Percentiles rank a stretch among this genome's conserved stretches.
Conservation (phyloP, 805 yeast genomes). For the Debaryomyces castellii region DNA sequence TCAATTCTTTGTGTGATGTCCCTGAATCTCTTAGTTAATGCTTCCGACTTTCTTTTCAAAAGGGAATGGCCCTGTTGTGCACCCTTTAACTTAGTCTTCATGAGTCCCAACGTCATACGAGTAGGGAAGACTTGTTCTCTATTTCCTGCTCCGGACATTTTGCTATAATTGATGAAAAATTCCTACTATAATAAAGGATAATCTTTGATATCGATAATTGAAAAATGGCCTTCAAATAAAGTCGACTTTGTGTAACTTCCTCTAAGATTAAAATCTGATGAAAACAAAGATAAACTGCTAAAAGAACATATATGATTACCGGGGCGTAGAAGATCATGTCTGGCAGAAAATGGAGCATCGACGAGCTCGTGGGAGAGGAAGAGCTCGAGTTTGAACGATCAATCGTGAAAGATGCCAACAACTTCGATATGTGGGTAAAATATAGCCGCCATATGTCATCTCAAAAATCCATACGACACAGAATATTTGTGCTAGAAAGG, state of each 20-base stretch:
- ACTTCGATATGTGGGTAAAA: constrained; percentile 43
- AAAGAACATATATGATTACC: not conserved
- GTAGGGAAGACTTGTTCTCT: constrained; percentile 98
- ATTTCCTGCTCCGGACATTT: constrained; percentile 67
- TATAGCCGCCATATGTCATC: constrained; percentile 38
- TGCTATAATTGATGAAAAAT: not conserved
- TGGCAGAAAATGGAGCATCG: constrained; percentile 12
- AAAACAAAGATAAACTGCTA: not conserved
- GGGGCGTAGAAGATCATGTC: not conserved
- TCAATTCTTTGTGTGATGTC: constrained; percentile 93
- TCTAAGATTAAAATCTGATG: not conserved
- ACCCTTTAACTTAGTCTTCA: constrained; percentile 95
- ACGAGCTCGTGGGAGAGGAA: constrained; percentile 13
- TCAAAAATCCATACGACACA: constrained; percentile 23
- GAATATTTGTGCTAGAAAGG: constrained; percentile 51
- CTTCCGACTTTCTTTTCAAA: constrained; percentile 94
- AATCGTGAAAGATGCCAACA: constrained; percentile 30
- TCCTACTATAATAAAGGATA: constrained; percentile 2
- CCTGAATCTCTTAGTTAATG: constrained; percentile 92
- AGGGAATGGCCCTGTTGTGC: constrained; percentile 96
- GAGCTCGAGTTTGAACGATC: constrained; percentile 38
- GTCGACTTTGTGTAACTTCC: constrained; percentile 1
- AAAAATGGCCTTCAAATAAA: not conserved
- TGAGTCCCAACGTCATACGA: constrained; percentile 92
- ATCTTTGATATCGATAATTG: not conserved